A percentile compares a stretch with the other conserved stretches of the same genome.
Conservation (phyloP, 768 basidiomycete species). For the Clitopilus hobsonii region DNA sequence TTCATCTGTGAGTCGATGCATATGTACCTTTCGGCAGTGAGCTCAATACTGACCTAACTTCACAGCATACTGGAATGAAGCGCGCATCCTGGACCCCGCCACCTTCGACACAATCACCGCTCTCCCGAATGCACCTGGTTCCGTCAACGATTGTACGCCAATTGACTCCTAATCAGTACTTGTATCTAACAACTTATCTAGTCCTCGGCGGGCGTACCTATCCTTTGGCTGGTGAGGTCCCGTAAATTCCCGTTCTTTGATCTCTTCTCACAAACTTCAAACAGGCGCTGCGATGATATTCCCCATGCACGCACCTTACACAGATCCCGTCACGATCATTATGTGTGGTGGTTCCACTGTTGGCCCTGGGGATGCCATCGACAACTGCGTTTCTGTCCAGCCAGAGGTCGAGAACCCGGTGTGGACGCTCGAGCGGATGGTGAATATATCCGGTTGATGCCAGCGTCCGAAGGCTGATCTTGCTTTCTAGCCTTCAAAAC, state of each 20-base stretch:
- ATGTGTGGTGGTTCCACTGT: constrained; percentile 74
- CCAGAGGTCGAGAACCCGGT: constrained; percentile 59
- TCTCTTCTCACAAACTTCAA: too few species aligned
- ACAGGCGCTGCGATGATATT: constrained; percentile 57
- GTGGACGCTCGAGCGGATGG: constrained; percentile 81
- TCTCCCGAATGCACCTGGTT: constrained; percentile 71
- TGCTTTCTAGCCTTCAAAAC: constrained; percentile 52
- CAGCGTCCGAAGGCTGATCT: neutral
- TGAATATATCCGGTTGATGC: constrained; percentile 24
- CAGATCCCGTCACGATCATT: constrained; percentile 61
- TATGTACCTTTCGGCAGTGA: too few species aligned
- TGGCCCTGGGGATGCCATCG: constrained; percentile 46
- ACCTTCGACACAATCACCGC: constrained; percentile 57
- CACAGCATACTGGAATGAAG: constrained; percentile 84
- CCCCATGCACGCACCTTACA: constrained; percentile 70
- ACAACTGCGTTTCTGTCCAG: constrained; percentile 67
- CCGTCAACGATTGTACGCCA: constrained; percentile 55
- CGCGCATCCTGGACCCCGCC: constrained; percentile 63
- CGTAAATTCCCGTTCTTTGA: neutral
- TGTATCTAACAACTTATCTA: constrained; percentile 10
- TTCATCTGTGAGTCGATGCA: constrained; percentile 57
- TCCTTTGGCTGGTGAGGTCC: constrained; percentile 52
- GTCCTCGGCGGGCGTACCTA: constrained; percentile 74
- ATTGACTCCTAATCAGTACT: neutral
- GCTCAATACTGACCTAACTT: too few species aligned